phyloP scores from a whole-genome alignment of 2,329 filamentous ascomycete genomes.

The Talaromyces marneffei region DNA sequence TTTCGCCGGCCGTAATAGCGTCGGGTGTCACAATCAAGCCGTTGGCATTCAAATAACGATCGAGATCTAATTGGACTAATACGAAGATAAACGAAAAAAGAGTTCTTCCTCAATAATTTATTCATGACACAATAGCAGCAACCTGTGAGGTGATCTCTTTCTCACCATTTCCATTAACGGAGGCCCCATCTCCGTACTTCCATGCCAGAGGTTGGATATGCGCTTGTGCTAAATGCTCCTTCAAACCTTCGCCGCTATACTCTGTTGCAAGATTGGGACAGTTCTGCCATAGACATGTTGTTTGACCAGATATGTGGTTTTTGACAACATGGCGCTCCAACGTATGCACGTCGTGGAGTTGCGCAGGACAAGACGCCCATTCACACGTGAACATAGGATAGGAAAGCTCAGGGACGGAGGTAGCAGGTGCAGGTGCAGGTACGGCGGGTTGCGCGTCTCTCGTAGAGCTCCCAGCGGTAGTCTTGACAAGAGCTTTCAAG shows the following conservation, averaged over 20 bases:
- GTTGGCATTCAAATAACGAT: constrained; percentile 46
- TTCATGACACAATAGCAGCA: constrained; percentile 20
- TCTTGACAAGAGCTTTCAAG: background rate
- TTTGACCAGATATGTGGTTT: constrained; percentile 41
- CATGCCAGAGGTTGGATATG: constrained; percentile 53
- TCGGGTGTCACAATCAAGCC: constrained; percentile 46
- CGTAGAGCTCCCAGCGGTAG: background rate
- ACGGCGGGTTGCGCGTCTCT: constrained; percentile 16
- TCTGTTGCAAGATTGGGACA: constrained; percentile 15
- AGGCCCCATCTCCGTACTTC: constrained; percentile 56
- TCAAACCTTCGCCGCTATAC: constrained; percentile 37
- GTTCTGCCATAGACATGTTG: constrained; percentile 22
- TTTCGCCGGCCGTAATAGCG: constrained; percentile 23
- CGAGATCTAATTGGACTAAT: constrained; percentile 32
- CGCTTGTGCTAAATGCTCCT: constrained; percentile 46
- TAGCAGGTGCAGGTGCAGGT: constrained; percentile 12
- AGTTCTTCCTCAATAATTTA: constrained; percentile 13
- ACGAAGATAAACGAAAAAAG: background rate
- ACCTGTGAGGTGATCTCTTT: constrained; percentile 18
- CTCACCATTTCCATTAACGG: constrained; percentile 52
- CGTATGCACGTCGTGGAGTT: constrained; percentile 57
- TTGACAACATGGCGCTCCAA: constrained; percentile 56
- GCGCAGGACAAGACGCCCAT: constrained; percentile 53
- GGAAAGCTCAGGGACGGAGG: constrained; percentile 15
- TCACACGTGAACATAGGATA: constrained; percentile 50